Evolutionary conservation across 257 asterid genomes (phyloP).

Genomic region (Marsdenia floribunda): DNA sequence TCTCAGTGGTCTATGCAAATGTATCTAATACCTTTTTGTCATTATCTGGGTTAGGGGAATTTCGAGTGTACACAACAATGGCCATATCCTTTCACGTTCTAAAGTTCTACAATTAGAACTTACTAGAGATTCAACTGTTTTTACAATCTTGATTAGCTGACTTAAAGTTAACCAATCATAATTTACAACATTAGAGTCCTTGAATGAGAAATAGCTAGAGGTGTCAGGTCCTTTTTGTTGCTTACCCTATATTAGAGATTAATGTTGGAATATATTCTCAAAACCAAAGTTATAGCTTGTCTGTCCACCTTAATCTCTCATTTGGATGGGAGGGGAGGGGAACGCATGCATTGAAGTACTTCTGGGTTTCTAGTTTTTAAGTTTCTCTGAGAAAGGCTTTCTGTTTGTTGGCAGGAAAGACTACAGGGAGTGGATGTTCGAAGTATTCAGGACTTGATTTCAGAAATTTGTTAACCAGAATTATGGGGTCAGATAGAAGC

Average conservation of each 20-base stretch:
- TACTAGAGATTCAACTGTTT: neutral
- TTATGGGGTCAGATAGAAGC: constrained; percentile 45
- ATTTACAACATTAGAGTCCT: neutral
- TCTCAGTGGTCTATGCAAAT: neutral
- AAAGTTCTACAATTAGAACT: neutral
- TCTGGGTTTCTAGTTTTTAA: neutral
- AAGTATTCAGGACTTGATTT: neutral
- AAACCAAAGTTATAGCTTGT: neutral
- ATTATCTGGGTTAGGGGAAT: neutral
- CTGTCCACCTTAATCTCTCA: neutral
- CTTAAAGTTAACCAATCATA: neutral
- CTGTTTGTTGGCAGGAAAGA: constrained; percentile 5
- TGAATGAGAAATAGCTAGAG: neutral
- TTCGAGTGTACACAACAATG: neutral
- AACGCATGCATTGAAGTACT: neutral
- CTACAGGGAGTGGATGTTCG: neutral
- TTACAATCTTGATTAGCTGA: neutral
- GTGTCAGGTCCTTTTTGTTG: neutral
- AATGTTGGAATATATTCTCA: neutral
- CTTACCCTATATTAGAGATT: neutral
- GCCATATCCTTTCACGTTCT: neutral
- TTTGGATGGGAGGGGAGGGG: no score
- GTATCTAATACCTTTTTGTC: neutral
- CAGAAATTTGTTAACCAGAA: neutral
- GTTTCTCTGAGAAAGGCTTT: neutral